These are phyloP conservation scores for Viridothelium virens DNA, from an alignment of 495 filamentous ascomycete genomes.

Conservation along the genomic window DNA sequence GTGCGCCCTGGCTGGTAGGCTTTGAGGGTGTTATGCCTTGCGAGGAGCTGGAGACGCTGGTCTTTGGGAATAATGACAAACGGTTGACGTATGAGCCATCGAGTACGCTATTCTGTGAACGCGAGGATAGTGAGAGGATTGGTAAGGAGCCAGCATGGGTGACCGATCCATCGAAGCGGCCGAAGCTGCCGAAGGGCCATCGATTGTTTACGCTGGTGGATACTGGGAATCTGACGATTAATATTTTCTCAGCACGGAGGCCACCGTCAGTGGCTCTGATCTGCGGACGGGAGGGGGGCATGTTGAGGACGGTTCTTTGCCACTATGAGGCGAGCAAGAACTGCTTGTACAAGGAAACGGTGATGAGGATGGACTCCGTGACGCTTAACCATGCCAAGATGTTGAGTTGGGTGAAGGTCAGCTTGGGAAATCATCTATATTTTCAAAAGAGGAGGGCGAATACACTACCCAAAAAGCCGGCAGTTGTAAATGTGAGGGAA, in stretches of 20 bases:
- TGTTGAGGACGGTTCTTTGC: conserved; percentile 36
- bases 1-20: conserved; percentile 26
- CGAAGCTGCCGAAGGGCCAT: conserved; percentile 4
- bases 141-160: conserved; percentile 7
- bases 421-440: conserved; percentile 1
- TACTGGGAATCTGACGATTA: conserved; percentile 34
- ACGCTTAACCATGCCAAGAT: conserved; percentile 10
- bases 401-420: conserved; percentile 15
- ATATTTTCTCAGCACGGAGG: conserved; percentile 33
- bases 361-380: conserved; percentile 31
- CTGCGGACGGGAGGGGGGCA: conserved; percentile 38
- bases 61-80: conserved; percentile 25
- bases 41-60: conserved; percentile 23
- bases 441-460: neutral
- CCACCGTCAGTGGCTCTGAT: conserved; percentile 32
- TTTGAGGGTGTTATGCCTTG: conserved; percentile 28
- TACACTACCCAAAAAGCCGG: neutral
- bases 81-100: conserved; percentile 13
- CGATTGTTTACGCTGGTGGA: conserved; percentile 37
- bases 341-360: conserved; percentile 35
- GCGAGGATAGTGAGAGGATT: conserved; percentile 1
- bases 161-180: conserved; percentile 3
- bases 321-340: conserved; percentile 32
- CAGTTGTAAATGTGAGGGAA: neutral
- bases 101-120: conserved; percentile 12